A percentile compares a stretch with the other conserved stretches of the same genome.
Conservation (phyloP, 2,329 filamentous ascomycete species). For the Verticillium zaregamsianum region DNA sequence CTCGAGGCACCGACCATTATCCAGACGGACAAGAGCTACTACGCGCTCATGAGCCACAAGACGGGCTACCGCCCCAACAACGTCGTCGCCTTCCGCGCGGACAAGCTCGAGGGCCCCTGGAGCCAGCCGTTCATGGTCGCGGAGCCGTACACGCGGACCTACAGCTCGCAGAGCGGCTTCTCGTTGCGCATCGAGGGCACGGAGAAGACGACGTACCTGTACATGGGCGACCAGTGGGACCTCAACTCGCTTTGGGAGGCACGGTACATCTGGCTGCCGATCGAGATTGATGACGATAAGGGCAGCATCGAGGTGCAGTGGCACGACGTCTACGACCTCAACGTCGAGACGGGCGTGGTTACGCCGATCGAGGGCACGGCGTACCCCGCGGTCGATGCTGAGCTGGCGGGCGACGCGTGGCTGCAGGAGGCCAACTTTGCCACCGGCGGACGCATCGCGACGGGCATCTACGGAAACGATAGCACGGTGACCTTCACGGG, state of each 20-base stretch:
- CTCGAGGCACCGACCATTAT: constrained; percentile 57
- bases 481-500: constrained; percentile 42
- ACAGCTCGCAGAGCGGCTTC: constrained; percentile 48
- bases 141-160: constrained; percentile 44
- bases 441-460: constrained; percentile 39
- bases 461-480: constrained; percentile 48
- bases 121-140: constrained; percentile 47
- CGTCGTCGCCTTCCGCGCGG: constrained; percentile 50
- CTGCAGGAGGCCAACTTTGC: constrained; percentile 50
- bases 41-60: constrained; percentile 59
- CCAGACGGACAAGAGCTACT: constrained; percentile 57
- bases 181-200: constrained; percentile 42
- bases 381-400: constrained; percentile 40
- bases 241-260: constrained; percentile 49
- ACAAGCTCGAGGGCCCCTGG: constrained; percentile 44
- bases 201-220: constrained; percentile 45
- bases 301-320: constrained; percentile 43
- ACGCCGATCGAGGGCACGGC: constrained; percentile 40
- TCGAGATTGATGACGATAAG: constrained; percentile 45
- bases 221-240: constrained; percentile 47
- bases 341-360: constrained; percentile 46
- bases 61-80: constrained; percentile 61
- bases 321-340: constrained; percentile 50
- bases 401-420: constrained; percentile 36
- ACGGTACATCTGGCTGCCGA: constrained; percentile 51